A percentile compares a stretch with the other conserved stretches of the same genome.
Evolutionary conservation across 345 rosid genomes (phyloP).

Genomic region (Excoecaria agallocha): DNA sequence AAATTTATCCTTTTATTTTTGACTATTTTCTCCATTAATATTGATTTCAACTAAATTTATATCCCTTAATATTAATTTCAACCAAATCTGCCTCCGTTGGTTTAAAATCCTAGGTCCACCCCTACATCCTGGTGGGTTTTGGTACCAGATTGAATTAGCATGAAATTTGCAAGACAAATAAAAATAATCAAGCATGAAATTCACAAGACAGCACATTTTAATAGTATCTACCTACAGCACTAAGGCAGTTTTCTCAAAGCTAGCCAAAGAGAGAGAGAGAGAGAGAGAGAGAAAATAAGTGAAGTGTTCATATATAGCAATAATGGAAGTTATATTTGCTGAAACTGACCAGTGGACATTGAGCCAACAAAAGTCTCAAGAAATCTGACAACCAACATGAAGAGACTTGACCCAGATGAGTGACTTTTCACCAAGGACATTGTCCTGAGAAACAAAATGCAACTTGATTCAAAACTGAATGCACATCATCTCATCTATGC

Average conservation of each 20-base stretch:
- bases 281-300: not conserved
- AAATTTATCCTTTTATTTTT: no score
- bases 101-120: no score
- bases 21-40: no score
- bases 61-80: no score
- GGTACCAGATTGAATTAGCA: not conserved
- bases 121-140: not conserved
- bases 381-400: constrained; percentile 84
- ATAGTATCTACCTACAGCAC: no score
- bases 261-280: no score
- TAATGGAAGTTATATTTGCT: constrained; percentile 19
- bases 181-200: not conserved
- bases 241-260: no score
- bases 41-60: no score
- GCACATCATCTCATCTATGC: not conserved
- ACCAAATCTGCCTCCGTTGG: no score
- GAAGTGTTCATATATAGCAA: not conserved
- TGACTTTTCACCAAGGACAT: constrained; percentile 85
- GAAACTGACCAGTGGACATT: constrained; percentile 80
- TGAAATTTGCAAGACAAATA: not conserved
- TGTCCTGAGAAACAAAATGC: constrained; percentile 61
- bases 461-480: constrained; percentile 22
- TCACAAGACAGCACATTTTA: no score
- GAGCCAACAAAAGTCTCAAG: constrained; percentile 98
- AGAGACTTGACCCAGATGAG: constrained; percentile 64